Conservation (phyloP, 1,139 yeast species). For the Meyerozyma guilliermondii region DNA sequence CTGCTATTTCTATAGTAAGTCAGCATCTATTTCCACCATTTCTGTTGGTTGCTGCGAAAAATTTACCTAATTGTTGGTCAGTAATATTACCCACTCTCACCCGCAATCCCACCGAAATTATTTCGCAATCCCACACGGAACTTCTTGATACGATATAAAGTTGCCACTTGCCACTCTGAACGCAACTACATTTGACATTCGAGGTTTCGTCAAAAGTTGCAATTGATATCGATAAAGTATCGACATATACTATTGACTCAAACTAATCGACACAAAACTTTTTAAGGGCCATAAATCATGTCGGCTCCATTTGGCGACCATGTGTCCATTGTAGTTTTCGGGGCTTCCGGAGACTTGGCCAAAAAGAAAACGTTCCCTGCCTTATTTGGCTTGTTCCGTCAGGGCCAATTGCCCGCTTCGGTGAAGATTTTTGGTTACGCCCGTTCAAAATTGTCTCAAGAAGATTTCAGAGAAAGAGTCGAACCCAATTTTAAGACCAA, state of each 20-base stretch:
- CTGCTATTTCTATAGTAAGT: no score
- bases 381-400: slow-evolving; percentile 65
- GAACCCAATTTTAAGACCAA: slow-evolving; percentile 57
- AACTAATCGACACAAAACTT: no score
- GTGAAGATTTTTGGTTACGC: slow-evolving; percentile 89
- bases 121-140: not conserved
- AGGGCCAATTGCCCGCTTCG: slow-evolving; percentile 68
- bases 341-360: slow-evolving; percentile 97
- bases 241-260: no score
- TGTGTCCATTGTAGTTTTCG: slow-evolving; percentile 79
- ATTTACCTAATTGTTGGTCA: not conserved
- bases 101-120: not conserved
- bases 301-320: slow-evolving; percentile 46
- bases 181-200: no score
- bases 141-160: not conserved
- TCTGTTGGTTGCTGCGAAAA: no score
- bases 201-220: no score
- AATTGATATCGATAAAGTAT: no score
- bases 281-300: not conserved
- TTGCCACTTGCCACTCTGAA: not conserved
- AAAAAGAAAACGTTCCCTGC: slow-evolving; percentile 93
- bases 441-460: slow-evolving; percentile 64
- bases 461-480: slow-evolving; percentile 64
- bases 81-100: not conserved
- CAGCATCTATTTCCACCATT: no score